phyloP scores from a whole-genome alignment of 495 filamentous ascomycete genomes.

The Platismatia glauca region DNA sequence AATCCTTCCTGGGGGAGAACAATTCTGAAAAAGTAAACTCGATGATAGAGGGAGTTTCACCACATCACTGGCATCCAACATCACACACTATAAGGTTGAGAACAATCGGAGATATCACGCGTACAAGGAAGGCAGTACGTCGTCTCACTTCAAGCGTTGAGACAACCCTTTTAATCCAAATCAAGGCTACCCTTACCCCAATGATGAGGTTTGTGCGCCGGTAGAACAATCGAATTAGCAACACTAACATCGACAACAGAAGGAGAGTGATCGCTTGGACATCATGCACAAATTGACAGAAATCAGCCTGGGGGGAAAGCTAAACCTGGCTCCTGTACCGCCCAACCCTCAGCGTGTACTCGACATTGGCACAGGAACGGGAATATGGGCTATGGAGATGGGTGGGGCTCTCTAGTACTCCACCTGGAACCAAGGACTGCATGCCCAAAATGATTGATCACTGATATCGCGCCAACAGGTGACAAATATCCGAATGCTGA shows the following conservation, averaged over 20 bases:
- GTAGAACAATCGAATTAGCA: neutral
- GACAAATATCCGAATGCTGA: constrained; percentile 25
- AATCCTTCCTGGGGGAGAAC: no score
- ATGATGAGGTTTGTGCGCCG: constrained; percentile 36
- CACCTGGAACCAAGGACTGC: neutral
- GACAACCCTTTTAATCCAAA: neutral
- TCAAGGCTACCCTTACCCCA: constrained; percentile 36
- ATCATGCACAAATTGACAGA: constrained; percentile 56
- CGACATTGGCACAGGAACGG: constrained; percentile 41
- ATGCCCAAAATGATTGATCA: neutral
- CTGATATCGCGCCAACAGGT: constrained; percentile 9
- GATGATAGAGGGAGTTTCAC: constrained; percentile 23
- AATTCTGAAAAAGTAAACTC: neutral
- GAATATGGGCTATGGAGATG: constrained; percentile 47
- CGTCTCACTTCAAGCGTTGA: neutral
- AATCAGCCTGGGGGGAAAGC: constrained; percentile 39
- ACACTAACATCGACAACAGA: constrained; percentile 17
- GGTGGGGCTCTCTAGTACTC: constrained; percentile 24
- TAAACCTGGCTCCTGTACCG: constrained; percentile 43
- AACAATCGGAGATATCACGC: constrained; percentile 38
- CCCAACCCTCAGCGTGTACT: constrained; percentile 34
- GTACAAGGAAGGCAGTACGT: constrained; percentile 35
- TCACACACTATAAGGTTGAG: constrained; percentile 46
- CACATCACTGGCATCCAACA: constrained; percentile 39
- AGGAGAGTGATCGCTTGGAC: constrained; percentile 40